Evolutionary conservation across 2,329 filamentous ascomycete genomes (phyloP), one percentile per base, ranked within the genome.

Genomic region (Ophiosphaerella narmari): DNA sequence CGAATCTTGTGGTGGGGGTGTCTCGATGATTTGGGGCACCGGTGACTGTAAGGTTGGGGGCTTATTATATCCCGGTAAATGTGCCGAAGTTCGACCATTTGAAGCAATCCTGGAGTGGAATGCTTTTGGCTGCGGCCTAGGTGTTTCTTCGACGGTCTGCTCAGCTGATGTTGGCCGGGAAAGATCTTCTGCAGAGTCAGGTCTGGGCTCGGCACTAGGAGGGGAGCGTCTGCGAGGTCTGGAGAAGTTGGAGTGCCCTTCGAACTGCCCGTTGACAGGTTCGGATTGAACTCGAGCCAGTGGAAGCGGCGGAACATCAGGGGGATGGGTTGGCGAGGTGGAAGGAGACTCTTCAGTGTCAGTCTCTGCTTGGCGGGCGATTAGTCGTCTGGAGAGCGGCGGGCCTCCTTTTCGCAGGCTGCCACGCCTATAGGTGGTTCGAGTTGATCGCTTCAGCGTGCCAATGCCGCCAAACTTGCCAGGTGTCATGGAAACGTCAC

Each of bases 381-480:
- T 80, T 38, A 85, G 55, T 34, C 93, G 84, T 72, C 90, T 90
- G 1, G 90, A 88, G 59, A 91, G 88, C 0, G 88, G 85, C 3
- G 85, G 79, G 46, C 89, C 83, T 52, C 94, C 89, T 21, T 89
- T 90, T 43, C 89, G 87, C 55, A 96, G 73, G 75, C 92, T 97
- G 31, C 92, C 92, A 50, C 90, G 90, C 63, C 92, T 82, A 72
- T 97, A 97, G 23, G 90, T 93, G 5, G 94, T 99, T 46, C 90
- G 84, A 16, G 91, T 99, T 11, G 94, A 97, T 54, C 94, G 85
- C 62, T 94, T 88, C 41, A 99, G 77, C 29, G 90, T 90, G 72
- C 88, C 87, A 1, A 88, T 86, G 3, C 90, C 90, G 1, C 86
- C 86, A 16, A 88, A 76, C 48, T 82, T 86, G 49, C 88, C 83